phyloP scores from a whole-genome alignment of 768 basidiomycete genomes.

The Suillus cothurnatus region DNA sequence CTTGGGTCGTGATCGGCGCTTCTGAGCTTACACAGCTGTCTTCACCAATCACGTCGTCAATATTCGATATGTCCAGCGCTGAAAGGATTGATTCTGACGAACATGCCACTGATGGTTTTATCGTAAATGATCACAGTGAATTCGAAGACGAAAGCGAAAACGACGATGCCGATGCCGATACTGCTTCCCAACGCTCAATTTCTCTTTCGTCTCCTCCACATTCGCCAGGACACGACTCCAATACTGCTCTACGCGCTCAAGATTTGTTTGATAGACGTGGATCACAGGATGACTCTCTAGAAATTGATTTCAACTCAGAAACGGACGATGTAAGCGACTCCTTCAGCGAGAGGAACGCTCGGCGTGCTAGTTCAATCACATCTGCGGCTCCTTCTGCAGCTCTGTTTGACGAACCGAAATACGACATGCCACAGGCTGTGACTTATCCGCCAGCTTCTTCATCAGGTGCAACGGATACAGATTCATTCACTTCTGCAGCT shows the following conservation, averaged over 20 bases:
- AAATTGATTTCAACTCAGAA: slow-evolving; percentile 58
- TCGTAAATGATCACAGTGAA: slow-evolving; percentile 8
- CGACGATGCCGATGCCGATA: slow-evolving; percentile 64
- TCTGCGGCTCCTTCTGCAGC: slow-evolving; percentile 51
- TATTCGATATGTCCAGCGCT: slow-evolving; percentile 3
- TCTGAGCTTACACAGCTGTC: not conserved
- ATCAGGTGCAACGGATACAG: slow-evolving; percentile 46
- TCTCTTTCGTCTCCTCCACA: slow-evolving; percentile 65
- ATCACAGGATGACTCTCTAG: slow-evolving; percentile 49
- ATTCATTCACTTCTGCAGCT: slow-evolving; percentile 64
- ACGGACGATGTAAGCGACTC: slow-evolving; percentile 56
- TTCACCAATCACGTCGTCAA: slow-evolving; percentile 1
- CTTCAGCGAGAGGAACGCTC: slow-evolving; percentile 33
- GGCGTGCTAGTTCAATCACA: slow-evolving; percentile 51
- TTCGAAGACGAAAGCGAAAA: slow-evolving; percentile 19
- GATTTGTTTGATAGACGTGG: slow-evolving; percentile 41
- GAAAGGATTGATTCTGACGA: not conserved
- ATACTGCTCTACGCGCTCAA: slow-evolving; percentile 24
- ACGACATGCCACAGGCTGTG: slow-evolving; percentile 29
- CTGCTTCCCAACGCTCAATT: slow-evolving; percentile 78
- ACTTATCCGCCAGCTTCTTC: slow-evolving; percentile 64
- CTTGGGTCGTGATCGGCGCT: not conserved
- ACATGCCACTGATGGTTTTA: slow-evolving; percentile 9
- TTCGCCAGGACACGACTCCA: slow-evolving; percentile 49
- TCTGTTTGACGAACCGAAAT: slow-evolving; percentile 38